Percentiles rank a stretch among this genome's conserved stretches.
Evolutionary conservation across 192 early-diverging fungal genomes (phyloP).

Genomic region (Gonapodya prolifera): DNA sequence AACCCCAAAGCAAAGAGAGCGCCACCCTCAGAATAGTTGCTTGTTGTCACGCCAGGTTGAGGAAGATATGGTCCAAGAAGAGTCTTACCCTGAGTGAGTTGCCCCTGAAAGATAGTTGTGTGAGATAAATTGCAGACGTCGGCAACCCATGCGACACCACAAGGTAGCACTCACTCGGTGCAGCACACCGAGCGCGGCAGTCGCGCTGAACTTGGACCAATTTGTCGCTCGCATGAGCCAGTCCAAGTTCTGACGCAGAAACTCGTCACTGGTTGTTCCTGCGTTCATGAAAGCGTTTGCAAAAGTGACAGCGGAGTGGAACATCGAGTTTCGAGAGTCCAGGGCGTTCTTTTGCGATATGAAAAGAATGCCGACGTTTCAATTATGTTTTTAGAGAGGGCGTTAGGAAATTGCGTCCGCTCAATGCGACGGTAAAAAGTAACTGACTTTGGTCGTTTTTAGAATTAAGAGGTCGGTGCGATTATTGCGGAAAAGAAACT

Average conservation of each 20-base stretch:
- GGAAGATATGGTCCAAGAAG: constrained; percentile 91
- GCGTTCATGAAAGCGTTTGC: constrained; percentile 98
- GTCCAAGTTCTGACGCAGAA: constrained; percentile 91
- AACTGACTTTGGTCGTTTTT: constrained; percentile 66
- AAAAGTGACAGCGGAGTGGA: constrained; percentile 89
- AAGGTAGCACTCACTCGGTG: constrained; percentile 55
- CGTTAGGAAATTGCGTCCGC: neutral
- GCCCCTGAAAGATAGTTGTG: constrained; percentile 40
- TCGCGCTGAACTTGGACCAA: constrained; percentile 99
- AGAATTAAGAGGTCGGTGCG: constrained; percentile 90
- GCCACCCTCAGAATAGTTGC: constrained; percentile 91
- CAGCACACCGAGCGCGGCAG: constrained; percentile 93
- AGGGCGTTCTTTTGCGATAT: constrained; percentile 67
- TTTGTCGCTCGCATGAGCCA: constrained; percentile 95
- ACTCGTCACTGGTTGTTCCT: constrained; percentile 95
- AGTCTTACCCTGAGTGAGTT: constrained; percentile 66
- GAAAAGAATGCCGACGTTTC: constrained; percentile 1
- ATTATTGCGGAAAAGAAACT: constrained; percentile 94
- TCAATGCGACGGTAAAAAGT: neutral
- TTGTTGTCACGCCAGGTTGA: constrained; percentile 70
- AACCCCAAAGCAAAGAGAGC: constrained; percentile 94
- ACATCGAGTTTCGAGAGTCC: constrained; percentile 82
- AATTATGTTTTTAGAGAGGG: neutral
- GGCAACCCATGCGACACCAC: no score
- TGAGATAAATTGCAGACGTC: no score